phyloP scores from a whole-genome alignment of 768 basidiomycete species.

The Agrocybe praecox region DNA sequence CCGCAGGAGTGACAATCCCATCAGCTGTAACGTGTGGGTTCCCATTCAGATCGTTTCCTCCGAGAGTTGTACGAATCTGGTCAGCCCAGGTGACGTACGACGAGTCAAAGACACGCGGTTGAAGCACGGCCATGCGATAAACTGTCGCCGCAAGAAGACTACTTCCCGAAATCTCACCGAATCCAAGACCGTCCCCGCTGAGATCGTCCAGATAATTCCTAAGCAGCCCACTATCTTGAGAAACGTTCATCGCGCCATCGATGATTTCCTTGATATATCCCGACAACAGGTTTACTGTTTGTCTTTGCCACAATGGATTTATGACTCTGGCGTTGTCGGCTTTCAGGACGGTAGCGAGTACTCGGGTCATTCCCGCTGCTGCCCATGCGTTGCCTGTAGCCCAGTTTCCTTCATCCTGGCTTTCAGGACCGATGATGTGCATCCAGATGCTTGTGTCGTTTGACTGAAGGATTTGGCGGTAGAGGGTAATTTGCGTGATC shows the following conservation, averaged over 20 bases:
- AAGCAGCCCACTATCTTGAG: constrained; percentile 35
- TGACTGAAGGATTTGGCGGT: constrained; percentile 37
- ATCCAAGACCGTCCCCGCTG: constrained; percentile 31
- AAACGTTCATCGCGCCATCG: constrained; percentile 38
- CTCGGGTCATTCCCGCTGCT: constrained; percentile 64
- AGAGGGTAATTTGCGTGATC: constrained; percentile 39
- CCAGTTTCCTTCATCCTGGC: constrained; percentile 43
- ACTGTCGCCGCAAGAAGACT: constrained; percentile 38
- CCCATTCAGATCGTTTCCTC: constrained; percentile 25
- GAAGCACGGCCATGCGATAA: constrained; percentile 43
- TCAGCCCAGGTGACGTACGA: constrained; percentile 41
- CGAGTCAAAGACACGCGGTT: constrained; percentile 27
- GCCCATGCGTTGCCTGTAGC: constrained; percentile 71
- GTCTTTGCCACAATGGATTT: constrained; percentile 26
- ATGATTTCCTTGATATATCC: constrained; percentile 47
- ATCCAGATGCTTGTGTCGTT: constrained; percentile 33
- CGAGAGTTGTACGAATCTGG: constrained; percentile 27
- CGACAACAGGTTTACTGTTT: constrained; percentile 33
- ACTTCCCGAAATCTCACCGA: constrained; percentile 47
- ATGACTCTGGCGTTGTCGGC: not conserved
- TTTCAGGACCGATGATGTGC: constrained; percentile 44
- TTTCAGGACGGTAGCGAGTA: constrained; percentile 29
- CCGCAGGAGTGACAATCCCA: constrained; percentile 36
- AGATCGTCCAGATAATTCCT: constrained; percentile 43
- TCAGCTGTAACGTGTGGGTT: constrained; percentile 28